A percentile compares a stretch with the other conserved stretches of the same genome.
Conservation (phyloP, 495 filamentous ascomycete species). For the Xylaria acuta region DNA sequence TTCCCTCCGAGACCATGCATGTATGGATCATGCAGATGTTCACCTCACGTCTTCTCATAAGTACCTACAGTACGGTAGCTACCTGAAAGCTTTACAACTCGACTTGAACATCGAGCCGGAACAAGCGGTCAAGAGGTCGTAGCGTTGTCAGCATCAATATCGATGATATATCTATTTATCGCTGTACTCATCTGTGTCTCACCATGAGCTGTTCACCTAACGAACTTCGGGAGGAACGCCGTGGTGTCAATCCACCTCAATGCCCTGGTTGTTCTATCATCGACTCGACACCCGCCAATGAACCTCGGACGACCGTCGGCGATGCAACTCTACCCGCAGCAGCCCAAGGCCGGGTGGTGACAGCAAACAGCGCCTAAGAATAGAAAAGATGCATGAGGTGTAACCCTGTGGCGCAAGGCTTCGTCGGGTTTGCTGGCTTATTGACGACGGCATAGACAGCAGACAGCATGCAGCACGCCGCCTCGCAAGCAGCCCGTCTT, state of each 20-base stretch:
- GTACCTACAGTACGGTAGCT: neutral
- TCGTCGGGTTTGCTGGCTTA: constrained; percentile 1
- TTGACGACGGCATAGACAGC: too few relatives aligned
- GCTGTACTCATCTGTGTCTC: too few relatives aligned
- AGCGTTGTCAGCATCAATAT: neutral
- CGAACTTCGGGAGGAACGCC: neutral
- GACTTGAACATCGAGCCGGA: neutral
- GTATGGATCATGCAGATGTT: neutral
- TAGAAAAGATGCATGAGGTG: constrained; percentile 10
- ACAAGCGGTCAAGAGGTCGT: neutral
- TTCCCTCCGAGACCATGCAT: neutral
- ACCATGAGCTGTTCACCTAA: constrained; percentile 3
- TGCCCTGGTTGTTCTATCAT: neutral
- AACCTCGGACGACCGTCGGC: neutral
- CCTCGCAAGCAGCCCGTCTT: constrained; percentile 19
- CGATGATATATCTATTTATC: neutral
- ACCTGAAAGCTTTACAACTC: neutral
- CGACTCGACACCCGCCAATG: constrained; percentile 4
- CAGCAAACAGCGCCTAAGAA: constrained; percentile 17
- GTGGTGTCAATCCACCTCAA: constrained; percentile 1
- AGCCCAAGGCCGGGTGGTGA: constrained; percentile 6
- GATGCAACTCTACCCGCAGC: constrained; percentile 11
- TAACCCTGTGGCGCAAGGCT: constrained; percentile 14
- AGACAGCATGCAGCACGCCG: constrained; percentile 21
- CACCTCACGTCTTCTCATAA: neutral